Base-by-base conservation (phyloP, 2,329 filamentous ascomycete species). In the Tolypocladium tundrense region DNA sequence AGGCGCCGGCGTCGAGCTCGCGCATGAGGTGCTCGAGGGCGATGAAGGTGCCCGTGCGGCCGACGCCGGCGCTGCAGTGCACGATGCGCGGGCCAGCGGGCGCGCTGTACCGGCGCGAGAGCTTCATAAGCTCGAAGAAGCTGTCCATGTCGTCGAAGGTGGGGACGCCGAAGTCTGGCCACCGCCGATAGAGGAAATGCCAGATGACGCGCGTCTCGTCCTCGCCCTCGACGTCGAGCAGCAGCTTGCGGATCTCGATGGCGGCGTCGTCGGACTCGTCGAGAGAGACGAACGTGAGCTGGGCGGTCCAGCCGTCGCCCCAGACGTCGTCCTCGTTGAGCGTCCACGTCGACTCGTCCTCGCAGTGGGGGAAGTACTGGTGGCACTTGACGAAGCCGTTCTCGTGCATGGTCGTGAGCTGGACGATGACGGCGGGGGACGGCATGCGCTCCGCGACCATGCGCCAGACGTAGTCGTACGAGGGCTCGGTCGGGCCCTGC, bases 41-140 rank as follows among this genome's bases (percentile, higher is more conserved):
- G 66, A 99, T 96, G 69, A 97, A 99, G 0, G 94, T 97, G 40
- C 94, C 94, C 9, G 90, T 96, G 57, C 94, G 85, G 14, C 94
- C 94, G 16, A 99, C 93, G 43, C 94, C 94, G 9, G 94, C 94
- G 68, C 90, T 96, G 76, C 89, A 92, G 72, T 92, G 88, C 13
- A 91, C 82, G 59, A 97, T 86, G 57, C 93, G 86, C 5, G 93
- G 90, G 66, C 77, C 75, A 9, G 75, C 74, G 1, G 75, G 73
- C 41, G 81, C 82, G 69, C 81, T 82, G 63, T 73, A 70, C 61
- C 82, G 75, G 27, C 81, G 79, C 2, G 88, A 90, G 2, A 91
- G 77, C 10, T 78, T 76, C 78, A 92, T 86, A 8, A 92, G 78
- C 39, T 84, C 79, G 58, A 91, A 79, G 68, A 93, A 85, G 60